Evolutionary conservation across 768 basidiomycete species (phyloP).

Genomic region (Leccinum truebloodii): DNA sequence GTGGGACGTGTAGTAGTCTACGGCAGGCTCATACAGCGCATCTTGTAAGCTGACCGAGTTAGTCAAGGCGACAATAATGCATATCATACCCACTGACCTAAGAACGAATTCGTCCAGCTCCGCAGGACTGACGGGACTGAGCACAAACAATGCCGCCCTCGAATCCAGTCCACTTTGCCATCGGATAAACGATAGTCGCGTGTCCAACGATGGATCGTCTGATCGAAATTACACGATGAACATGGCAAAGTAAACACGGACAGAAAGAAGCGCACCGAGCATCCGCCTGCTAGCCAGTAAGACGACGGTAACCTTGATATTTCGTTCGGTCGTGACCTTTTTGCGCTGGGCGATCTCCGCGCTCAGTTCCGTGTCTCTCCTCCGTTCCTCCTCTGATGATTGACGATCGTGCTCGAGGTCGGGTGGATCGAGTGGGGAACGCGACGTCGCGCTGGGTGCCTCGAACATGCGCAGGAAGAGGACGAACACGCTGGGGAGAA

Average conservation of each 20-base stretch:
- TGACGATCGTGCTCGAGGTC: constrained; percentile 57
- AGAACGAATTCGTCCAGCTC: constrained; percentile 80
- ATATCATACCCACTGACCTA: constrained; percentile 47
- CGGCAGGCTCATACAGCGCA: constrained; percentile 83
- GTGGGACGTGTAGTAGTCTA: constrained; percentile 93
- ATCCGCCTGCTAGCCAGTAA: constrained; percentile 86
- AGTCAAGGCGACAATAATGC: background rate
- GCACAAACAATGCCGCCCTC: no score
- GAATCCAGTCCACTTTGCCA: no score
- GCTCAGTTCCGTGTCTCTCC: constrained; percentile 74
- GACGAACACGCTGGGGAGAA: constrained; percentile 92
- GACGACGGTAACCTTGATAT: constrained; percentile 94
- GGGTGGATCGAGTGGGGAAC: constrained; percentile 56
- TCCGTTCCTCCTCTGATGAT: constrained; percentile 66
- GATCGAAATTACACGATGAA: background rate
- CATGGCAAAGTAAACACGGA: background rate
- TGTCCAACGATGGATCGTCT: no score
- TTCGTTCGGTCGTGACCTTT: constrained; percentile 38
- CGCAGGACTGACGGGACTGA: no score
- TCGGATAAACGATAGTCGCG: no score
- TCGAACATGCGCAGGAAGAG: constrained; percentile 87
- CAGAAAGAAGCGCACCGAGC: constrained; percentile 59
- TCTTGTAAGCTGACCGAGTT: constrained; percentile 66
- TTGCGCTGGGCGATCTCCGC: constrained; percentile 21
- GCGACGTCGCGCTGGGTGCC: constrained; percentile 42